Percentiles rank a stretch among this genome's conserved stretches.
These are phyloP conservation scores for Ustilago bromivora DNA, from an alignment of 1,284 basidiomycete genomes.

Conservation along the genomic window DNA sequence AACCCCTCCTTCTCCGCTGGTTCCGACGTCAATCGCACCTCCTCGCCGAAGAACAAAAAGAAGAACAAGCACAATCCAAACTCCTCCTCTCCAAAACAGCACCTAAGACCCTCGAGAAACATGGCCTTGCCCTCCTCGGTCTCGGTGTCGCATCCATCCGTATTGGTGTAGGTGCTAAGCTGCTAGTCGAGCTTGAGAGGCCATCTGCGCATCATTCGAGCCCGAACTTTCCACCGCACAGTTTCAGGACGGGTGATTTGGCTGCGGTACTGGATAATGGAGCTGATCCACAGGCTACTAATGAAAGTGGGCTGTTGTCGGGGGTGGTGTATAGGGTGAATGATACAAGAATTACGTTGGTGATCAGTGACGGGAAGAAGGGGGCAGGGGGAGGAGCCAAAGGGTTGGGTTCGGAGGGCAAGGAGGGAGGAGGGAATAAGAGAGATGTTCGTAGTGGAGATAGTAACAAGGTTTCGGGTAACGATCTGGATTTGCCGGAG, in stretches of 20 bases:
- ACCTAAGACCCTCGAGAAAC: slow-evolving; percentile 85
- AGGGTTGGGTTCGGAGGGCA: background rate
- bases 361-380: slow-evolving; percentile 33
- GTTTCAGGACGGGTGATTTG: slow-evolving; percentile 85
- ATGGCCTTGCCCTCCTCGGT: slow-evolving; percentile 82
- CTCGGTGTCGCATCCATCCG: slow-evolving; percentile 79
- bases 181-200: slow-evolving; percentile 87
- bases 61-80: slow-evolving; percentile 84
- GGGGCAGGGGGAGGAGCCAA: background rate
- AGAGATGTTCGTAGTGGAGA: slow-evolving; percentile 34
- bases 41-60: slow-evolving; percentile 79
- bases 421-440: slow-evolving; percentile 24
- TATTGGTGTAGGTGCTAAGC: slow-evolving; percentile 90
- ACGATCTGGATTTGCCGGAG: slow-evolving; percentile 83
- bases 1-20: slow-evolving; percentile 73
- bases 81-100: slow-evolving; percentile 85
- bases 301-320: slow-evolving; percentile 24
- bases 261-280: slow-evolving; percentile 82
- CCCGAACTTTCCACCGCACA: slow-evolving; percentile 83
- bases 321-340: slow-evolving; percentile 47
- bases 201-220: slow-evolving; percentile 82
- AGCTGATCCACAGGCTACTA: slow-evolving; percentile 38
- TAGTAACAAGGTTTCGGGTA: slow-evolving; percentile 72
- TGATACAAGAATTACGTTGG: slow-evolving; percentile 37
- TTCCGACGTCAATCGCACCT: slow-evolving; percentile 79